Conservation (phyloP, 176 grass and related monocot species). For the Pontederia paniculata region DNA sequence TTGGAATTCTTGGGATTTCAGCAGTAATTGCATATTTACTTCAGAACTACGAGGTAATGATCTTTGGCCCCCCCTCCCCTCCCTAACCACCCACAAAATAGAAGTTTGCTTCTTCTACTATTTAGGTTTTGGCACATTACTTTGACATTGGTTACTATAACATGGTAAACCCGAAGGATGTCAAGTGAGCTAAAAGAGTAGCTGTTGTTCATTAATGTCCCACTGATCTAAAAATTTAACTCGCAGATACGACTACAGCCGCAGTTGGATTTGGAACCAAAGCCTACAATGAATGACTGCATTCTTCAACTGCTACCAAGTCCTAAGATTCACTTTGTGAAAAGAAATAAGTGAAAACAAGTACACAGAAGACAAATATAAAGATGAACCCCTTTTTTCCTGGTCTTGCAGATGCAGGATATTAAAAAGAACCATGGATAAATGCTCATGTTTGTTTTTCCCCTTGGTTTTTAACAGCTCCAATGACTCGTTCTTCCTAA, state of each 20-base stretch:
- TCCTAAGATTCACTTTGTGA: constrained; percentile 40
- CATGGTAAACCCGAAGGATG: background rate
- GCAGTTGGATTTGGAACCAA: constrained; percentile 24
- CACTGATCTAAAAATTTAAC: background rate
- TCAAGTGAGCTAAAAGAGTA: background rate
- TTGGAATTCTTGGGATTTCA: constrained; percentile 53
- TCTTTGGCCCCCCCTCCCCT: background rate
- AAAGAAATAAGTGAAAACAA: constrained; percentile 28
- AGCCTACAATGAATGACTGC: constrained; percentile 13
- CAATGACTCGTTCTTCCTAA: constrained; percentile 22
- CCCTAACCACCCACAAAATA: too few relatives aligned
- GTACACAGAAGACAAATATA: background rate
- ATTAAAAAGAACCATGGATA: background rate
- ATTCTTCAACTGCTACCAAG: constrained; percentile 37
- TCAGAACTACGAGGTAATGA: constrained; percentile 52
- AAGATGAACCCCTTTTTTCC: constrained; percentile 28
- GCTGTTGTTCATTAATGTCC: background rate
- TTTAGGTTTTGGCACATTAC: background rate
- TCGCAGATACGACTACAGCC: constrained; percentile 56
- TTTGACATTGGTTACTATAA: background rate
- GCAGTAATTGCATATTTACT: constrained; percentile 56
- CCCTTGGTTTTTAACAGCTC: constrained; percentile 66
- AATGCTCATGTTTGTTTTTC: constrained; percentile 37
- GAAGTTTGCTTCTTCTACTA: background rate
- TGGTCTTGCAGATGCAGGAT: constrained; percentile 13